Conservation (phyloP, 768 basidiomycete genomes). For the Kwoniella heveanensis region DNA sequence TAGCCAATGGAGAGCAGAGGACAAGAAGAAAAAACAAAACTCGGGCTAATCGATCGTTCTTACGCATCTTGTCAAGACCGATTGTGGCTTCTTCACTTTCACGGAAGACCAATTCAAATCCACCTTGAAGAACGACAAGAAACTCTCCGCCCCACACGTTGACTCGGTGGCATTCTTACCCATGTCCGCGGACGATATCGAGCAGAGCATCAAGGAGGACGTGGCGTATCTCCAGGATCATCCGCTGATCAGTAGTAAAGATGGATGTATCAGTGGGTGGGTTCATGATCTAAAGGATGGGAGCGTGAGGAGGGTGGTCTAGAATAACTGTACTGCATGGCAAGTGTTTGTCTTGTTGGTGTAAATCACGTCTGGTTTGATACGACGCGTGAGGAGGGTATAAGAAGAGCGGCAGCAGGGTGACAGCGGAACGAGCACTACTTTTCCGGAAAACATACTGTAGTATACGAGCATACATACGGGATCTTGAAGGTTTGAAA, state of each 20-base stretch:
- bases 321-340: too few relatives aligned
- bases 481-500: too few relatives aligned
- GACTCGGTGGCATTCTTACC: conserved; percentile 16
- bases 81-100: conserved; percentile 17
- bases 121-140: conserved; percentile 3
- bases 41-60: too few relatives aligned
- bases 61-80: neutral
- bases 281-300: conserved; percentile 17
- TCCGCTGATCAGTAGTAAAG: conserved; percentile 5
- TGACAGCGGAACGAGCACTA: too few relatives aligned
- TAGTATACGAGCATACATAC: too few relatives aligned
- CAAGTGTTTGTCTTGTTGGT: too few relatives aligned
- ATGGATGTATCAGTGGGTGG: conserved; percentile 11
- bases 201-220: conserved; percentile 11
- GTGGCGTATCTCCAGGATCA: conserved; percentile 8
- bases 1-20: too few relatives aligned
- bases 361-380: too few relatives aligned
- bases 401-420: too few relatives aligned
- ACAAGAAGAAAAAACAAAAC: too few relatives aligned
- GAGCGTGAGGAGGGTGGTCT: conserved; percentile 13
- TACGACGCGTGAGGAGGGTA: too few relatives aligned
- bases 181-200: conserved; percentile 14
- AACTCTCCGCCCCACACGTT: conserved; percentile 4
- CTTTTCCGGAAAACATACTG: too few relatives aligned
- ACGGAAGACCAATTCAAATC: conserved; percentile 6